phyloP scores from a whole-genome alignment of 2,329 filamentous ascomycete species.

The Cladosporium oxysporum region DNA sequence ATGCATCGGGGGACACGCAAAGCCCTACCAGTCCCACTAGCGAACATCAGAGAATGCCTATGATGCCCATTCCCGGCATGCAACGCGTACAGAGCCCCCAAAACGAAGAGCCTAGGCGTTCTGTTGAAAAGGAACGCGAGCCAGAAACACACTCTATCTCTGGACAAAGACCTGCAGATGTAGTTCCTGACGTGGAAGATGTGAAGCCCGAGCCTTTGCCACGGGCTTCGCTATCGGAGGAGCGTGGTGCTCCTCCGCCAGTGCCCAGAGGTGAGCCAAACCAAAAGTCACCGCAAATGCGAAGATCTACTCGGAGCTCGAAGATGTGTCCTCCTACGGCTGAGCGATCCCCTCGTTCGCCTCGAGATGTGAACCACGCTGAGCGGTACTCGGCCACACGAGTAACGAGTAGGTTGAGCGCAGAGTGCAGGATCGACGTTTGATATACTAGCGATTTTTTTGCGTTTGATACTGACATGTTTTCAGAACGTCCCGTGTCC shows the following conservation, averaged over 20 bases:
- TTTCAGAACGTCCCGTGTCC: constrained; percentile 26
- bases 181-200: constrained; percentile 59
- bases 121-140: constrained; percentile 16
- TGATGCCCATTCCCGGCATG: constrained; percentile 64
- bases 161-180: constrained; percentile 27
- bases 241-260: constrained; percentile 42
- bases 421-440: background rate
- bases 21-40: constrained; percentile 29
- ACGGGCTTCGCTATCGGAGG: constrained; percentile 42
- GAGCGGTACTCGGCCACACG: background rate
- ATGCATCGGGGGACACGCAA: constrained; percentile 21
- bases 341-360: background rate
- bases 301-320: background rate
- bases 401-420: constrained; percentile 5
- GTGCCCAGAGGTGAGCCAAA: constrained; percentile 54
- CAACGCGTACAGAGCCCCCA: constrained; percentile 56
- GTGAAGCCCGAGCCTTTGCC: constrained; percentile 45
- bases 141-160: constrained; percentile 1
- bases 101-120: constrained; percentile 36
- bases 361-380: background rate
- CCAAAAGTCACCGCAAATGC: background rate
- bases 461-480: background rate
- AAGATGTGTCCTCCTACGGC: background rate
- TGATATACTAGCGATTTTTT: background rate
- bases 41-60: constrained; percentile 48